phyloP scores from a whole-genome alignment of 345 rosid species.

The Lepidium sativum region DNA sequence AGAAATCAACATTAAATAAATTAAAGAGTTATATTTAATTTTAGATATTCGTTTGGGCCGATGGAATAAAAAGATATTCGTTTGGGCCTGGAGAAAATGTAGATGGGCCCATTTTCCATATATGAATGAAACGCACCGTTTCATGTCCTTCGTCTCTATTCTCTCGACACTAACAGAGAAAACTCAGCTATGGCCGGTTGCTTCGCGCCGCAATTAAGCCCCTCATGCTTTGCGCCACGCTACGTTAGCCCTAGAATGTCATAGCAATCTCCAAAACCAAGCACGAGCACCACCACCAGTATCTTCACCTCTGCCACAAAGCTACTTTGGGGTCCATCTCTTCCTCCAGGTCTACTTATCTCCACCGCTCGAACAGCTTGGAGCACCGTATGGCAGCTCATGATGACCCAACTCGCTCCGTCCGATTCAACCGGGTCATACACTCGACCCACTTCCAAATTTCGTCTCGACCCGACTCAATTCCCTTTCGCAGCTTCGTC shows the following conservation, averaged over 20 bases:
- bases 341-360: constrained; percentile 84
- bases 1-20: too few species aligned
- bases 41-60: not conserved
- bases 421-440: constrained; percentile 74
- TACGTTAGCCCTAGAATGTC: constrained; percentile 39
- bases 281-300: not conserved
- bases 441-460: constrained; percentile 66
- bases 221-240: constrained; percentile 14
- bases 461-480: constrained; percentile 43
- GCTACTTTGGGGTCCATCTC: constrained; percentile 84
- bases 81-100: not conserved
- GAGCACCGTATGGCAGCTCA: constrained; percentile 70
- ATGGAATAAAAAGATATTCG: too few species aligned
- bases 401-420: constrained; percentile 94
- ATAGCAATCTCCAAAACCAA: constrained; percentile 15
- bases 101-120: not conserved
- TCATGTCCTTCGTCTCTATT: not conserved
- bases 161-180: not conserved
- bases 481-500: constrained; percentile 26
- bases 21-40: too few species aligned
- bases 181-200: constrained; percentile 22
- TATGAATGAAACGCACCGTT: not conserved
- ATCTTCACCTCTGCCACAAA: constrained; percentile 43
- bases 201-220: constrained; percentile 11
- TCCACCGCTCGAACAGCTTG: constrained; percentile 67